Percentiles rank a stretch among this genome's conserved stretches.
These are phyloP conservation scores for Remersonia thermophila DNA, from an alignment of 2,329 filamentous ascomycete species.

Conservation along the genomic window DNA sequence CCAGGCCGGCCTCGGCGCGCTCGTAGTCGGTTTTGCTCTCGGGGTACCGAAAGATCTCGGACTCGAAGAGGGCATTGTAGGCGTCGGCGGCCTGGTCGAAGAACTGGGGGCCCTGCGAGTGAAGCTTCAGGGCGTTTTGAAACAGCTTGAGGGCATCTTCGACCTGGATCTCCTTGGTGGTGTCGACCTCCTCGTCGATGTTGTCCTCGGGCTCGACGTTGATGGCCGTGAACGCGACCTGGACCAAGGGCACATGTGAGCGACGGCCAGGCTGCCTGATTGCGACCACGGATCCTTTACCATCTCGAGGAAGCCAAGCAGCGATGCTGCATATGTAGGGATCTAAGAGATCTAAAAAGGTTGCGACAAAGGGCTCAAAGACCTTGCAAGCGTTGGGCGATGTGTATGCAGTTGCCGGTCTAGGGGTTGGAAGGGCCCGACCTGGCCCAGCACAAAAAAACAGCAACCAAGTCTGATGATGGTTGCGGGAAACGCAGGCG, in stretches of 20 bases:
- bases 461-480: too few relatives aligned
- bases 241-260: not conserved
- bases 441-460: too few relatives aligned
- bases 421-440: too few relatives aligned
- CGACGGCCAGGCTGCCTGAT: too few relatives aligned
- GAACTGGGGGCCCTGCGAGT: constrained; percentile 69
- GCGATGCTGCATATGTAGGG: too few relatives aligned
- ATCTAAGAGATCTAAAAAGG: too few relatives aligned
- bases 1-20: constrained; percentile 48
- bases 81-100: constrained; percentile 68
- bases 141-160: constrained; percentile 95
- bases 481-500: too few relatives aligned
- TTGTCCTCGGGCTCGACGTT: constrained; percentile 92
- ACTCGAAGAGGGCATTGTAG: constrained; percentile 75
- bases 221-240: constrained; percentile 69
- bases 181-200: constrained; percentile 81
- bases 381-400: too few relatives aligned
- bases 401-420: too few relatives aligned
- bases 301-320: too few relatives aligned
- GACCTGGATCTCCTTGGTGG: constrained; percentile 90
- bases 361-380: too few relatives aligned
- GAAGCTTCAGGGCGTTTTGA: constrained; percentile 78
- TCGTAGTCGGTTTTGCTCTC: constrained; percentile 79
- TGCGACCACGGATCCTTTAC: too few relatives aligned
- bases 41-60: constrained; percentile 86